Evolutionary conservation across 2,329 filamentous ascomycete genomes (phyloP).

Genomic region (Aspergillus ochraceus): DNA sequence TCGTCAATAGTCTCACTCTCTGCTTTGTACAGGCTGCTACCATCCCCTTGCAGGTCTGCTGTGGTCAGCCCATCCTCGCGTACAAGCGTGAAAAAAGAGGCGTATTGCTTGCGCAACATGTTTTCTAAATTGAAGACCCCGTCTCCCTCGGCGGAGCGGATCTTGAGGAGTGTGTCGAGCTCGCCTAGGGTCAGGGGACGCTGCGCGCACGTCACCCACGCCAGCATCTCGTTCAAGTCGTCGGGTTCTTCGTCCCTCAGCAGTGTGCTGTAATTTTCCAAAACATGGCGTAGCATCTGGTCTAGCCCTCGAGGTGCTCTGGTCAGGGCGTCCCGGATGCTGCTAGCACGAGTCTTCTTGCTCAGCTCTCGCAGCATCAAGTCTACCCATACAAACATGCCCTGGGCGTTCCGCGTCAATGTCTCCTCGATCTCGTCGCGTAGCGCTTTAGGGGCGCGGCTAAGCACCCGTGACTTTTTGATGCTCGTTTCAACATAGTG

Average conservation of each 20-base stretch:
- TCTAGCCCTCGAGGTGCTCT: slow-evolving; percentile 48
- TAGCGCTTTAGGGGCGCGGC: slow-evolving; percentile 29
- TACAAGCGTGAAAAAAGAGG: slow-evolving; percentile 50
- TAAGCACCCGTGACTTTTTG: slow-evolving; percentile 40
- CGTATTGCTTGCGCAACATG: slow-evolving; percentile 47
- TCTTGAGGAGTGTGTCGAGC: slow-evolving; percentile 46
- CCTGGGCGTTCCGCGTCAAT: slow-evolving; percentile 46
- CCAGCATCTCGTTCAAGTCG: slow-evolving; percentile 50
- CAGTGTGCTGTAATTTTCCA: slow-evolving; percentile 36
- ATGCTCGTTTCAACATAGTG: slow-evolving; percentile 47
- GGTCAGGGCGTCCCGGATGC: slow-evolving; percentile 46
- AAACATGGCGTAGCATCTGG: slow-evolving; percentile 45
- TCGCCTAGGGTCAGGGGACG: slow-evolving; percentile 47
- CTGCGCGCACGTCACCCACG: slow-evolving; percentile 50
- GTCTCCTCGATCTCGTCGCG: slow-evolving; percentile 39
- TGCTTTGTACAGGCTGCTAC: neutral
- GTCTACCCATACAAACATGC: slow-evolving; percentile 52
- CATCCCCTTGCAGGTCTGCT: slow-evolving; percentile 15
- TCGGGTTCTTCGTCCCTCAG: slow-evolving; percentile 34
- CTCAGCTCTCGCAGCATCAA: slow-evolving; percentile 53
- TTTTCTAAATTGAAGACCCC: slow-evolving; percentile 38
- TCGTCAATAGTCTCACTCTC: neutral
- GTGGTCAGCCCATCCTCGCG: slow-evolving; percentile 41
- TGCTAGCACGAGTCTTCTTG: slow-evolving; percentile 41
- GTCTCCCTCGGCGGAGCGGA: slow-evolving; percentile 43